Evolutionary conservation across 208 protist genomes (phyloP).

Genomic region (Leishmania braziliensis): DNA sequence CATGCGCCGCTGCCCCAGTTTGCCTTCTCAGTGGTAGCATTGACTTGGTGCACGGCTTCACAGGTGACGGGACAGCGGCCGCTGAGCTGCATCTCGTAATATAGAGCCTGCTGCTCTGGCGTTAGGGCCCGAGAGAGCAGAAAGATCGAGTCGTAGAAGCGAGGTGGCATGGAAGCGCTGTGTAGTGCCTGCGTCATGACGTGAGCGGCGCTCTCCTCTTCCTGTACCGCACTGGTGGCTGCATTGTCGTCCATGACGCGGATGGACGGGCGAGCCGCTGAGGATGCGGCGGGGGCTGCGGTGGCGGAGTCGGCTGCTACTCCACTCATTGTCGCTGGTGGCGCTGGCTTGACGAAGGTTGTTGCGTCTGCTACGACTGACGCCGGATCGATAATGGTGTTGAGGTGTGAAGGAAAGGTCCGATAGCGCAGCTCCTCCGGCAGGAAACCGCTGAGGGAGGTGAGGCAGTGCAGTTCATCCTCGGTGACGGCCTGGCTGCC

Average conservation of each 20-base stretch:
- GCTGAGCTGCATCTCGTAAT: slow-evolving; percentile 26
- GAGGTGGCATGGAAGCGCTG: background rate
- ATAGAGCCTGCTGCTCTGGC: slow-evolving; percentile 35
- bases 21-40: background rate
- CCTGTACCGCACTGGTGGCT: background rate
- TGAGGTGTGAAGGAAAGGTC: slow-evolving; percentile 70
- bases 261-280: slow-evolving; percentile 11
- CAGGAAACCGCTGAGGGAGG: slow-evolving; percentile 41
- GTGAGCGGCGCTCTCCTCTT: background rate
- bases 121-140: slow-evolving; percentile 59
- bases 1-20: background rate
- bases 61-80: background rate
- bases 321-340: background rate
- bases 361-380: background rate
- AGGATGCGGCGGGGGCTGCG: background rate
- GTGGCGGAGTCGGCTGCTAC: slow-evolving; percentile 1
- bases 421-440: slow-evolving; percentile 48
- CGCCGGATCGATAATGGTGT: slow-evolving; percentile 36
- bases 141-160: slow-evolving; percentile 64
- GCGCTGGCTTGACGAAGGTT: background rate
- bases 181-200: background rate
- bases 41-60: background rate
- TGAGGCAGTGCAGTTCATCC: slow-evolving; percentile 38
- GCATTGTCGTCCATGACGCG: slow-evolving; percentile 20
- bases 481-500: slow-evolving; percentile 27